A percentile compares a stretch with the other conserved stretches of the same genome.
phyloP scores from a whole-genome alignment of 345 rosid species.

The Arabidopsis arenosa region DNA sequence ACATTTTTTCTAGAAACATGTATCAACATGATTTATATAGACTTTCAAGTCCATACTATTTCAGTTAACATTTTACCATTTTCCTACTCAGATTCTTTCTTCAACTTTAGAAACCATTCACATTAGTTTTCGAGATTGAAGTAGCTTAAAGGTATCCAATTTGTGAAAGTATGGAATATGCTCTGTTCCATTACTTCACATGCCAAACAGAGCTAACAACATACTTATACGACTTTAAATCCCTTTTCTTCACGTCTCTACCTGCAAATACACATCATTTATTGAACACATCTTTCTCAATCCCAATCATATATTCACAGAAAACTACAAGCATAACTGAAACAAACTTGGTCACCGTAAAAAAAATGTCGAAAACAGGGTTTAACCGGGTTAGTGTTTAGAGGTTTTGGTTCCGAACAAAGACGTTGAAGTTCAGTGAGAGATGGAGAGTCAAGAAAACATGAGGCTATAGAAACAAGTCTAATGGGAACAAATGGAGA shows the following conservation, averaged over 20 bases:
- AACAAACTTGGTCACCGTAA: slow-evolving; percentile 1
- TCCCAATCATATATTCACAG: neutral
- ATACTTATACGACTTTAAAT: slow-evolving; percentile 33
- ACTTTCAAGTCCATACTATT: neutral
- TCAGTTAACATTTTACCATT: slow-evolving; percentile 22
- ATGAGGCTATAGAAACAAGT: slow-evolving; percentile 35
- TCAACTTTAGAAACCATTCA: slow-evolving; percentile 22
- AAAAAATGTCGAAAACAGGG: neutral
- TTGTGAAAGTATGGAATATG: slow-evolving; percentile 45
- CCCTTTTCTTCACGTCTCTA: slow-evolving; percentile 44
- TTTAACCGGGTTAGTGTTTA: neutral
- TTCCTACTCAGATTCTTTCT: slow-evolving; percentile 26
- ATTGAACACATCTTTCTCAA: slow-evolving; percentile 16
- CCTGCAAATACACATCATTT: slow-evolving; percentile 31
- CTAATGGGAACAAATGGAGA: slow-evolving; percentile 38
- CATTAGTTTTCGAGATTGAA: slow-evolving; percentile 3
- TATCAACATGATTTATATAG: slow-evolving; percentile 23
- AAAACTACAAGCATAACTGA: slow-evolving; percentile 22
- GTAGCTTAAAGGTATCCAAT: slow-evolving; percentile 33
- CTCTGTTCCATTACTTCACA: slow-evolving; percentile 41
- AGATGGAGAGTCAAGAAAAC: slow-evolving; percentile 18
- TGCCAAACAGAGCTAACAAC: slow-evolving; percentile 42
- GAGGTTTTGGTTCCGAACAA: slow-evolving; percentile 24
- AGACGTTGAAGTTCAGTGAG: slow-evolving; percentile 30
- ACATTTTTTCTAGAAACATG: neutral